Conservation (phyloP, 345 rosid species). For the Erucastrum elatum region DNA sequence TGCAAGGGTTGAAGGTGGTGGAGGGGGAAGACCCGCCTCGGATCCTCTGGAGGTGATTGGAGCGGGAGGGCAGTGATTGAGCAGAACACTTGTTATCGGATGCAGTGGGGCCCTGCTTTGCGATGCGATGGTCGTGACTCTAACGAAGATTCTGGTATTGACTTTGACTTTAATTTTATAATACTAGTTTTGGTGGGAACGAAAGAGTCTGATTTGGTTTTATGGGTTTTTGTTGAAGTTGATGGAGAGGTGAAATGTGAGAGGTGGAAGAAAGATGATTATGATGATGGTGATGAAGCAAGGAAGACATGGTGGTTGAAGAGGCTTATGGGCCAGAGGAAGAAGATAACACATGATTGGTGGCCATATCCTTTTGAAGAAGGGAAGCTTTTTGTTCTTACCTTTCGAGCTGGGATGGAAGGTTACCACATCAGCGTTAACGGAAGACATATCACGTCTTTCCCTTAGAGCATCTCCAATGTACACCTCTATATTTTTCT, state of each 20-base stretch:
- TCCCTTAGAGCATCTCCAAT: constrained; percentile 86
- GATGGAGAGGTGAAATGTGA: constrained; percentile 89
- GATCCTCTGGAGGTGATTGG: constrained; percentile 73
- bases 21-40: constrained; percentile 75
- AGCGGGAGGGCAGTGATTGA: constrained; percentile 66
- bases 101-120: constrained; percentile 73
- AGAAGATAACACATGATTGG: constrained; percentile 67
- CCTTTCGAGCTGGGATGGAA: constrained; percentile 88
- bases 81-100: constrained; percentile 69
- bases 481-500: too few relatives aligned
- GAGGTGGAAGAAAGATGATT: constrained; percentile 60
- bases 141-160: constrained; percentile 69
- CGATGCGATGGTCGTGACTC: constrained; percentile 80
- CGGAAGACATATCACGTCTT: constrained; percentile 91
- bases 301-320: constrained; percentile 87
- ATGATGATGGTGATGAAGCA: constrained; percentile 57
- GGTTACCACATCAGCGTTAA: constrained; percentile 85
- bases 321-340: constrained; percentile 69
- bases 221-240: constrained; percentile 44
- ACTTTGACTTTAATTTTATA: too few relatives aligned
- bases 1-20: constrained; percentile 62
- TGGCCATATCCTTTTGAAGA: constrained; percentile 88
- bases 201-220: too few relatives aligned
- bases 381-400: constrained; percentile 81
- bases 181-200: too few relatives aligned